phyloP scores from a whole-genome alignment of 164 flowering plant species.

The Dillenia turbinata region DNA sequence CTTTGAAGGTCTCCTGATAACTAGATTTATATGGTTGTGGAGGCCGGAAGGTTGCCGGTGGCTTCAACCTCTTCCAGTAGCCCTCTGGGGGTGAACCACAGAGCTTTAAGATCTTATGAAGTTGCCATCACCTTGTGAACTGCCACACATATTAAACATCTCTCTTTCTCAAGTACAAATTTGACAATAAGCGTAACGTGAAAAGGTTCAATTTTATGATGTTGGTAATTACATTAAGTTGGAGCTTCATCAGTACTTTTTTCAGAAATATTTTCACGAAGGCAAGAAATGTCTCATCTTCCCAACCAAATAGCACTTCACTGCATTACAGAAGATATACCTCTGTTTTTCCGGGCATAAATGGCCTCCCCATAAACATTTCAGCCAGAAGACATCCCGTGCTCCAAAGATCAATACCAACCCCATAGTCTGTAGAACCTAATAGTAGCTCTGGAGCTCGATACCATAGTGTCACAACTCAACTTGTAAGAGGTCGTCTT shows the following conservation, averaged over 20 bases:
- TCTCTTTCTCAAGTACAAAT: neutral
- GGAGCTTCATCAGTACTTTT: neutral
- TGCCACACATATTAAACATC: too few relatives aligned
- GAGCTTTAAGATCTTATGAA: constrained; percentile 11
- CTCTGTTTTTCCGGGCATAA: constrained; percentile 74
- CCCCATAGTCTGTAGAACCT: constrained; percentile 67
- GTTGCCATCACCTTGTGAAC: constrained; percentile 12
- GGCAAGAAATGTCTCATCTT: neutral
- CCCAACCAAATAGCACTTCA: too few relatives aligned
- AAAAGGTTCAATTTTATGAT: neutral
- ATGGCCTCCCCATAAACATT: constrained; percentile 59
- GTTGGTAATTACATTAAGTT: neutral
- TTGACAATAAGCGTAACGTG: neutral
- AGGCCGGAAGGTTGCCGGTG: constrained; percentile 37
- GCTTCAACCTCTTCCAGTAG: constrained; percentile 40
- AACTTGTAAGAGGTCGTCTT: constrained; percentile 46
- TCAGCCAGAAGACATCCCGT: constrained; percentile 72
- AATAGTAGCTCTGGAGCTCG: constrained; percentile 75
- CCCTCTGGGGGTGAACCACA: constrained; percentile 49
- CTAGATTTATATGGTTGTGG: constrained; percentile 33
- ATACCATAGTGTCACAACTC: constrained; percentile 81
- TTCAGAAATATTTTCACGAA: neutral
- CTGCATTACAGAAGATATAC: constrained; percentile 17
- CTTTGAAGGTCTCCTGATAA: constrained; percentile 26
- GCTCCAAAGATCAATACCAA: constrained; percentile 79